Conservation (phyloP, 2,329 filamentous ascomycete genomes). For the Blastomyces gilchristii region DNA sequence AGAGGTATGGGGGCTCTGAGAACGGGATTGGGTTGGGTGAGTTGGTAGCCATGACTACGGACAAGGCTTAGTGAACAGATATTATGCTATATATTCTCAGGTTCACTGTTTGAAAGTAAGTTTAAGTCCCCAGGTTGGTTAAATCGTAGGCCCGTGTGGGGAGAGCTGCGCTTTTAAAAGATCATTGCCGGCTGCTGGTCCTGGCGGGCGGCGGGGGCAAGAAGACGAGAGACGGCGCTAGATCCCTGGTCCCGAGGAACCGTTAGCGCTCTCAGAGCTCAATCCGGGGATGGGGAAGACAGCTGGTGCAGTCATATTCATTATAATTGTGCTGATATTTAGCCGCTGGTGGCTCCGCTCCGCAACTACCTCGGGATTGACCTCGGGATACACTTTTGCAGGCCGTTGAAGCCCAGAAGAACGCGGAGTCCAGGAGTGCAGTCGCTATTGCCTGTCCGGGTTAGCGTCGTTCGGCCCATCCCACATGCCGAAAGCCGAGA, state of each 20-base stretch:
- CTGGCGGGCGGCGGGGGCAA: neutral
- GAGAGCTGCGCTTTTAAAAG: neutral
- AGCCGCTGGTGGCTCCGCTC: neutral
- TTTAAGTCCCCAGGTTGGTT: neutral
- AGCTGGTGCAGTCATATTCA: neutral
- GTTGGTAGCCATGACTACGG: conserved; percentile 22
- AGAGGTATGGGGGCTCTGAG: conserved; percentile 62
- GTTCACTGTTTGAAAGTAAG: neutral
- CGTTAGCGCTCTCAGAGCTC: neutral
- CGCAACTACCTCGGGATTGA: conserved; percentile 1
- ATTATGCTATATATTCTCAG: conserved; percentile 21
- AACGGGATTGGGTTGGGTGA: conserved; percentile 48
- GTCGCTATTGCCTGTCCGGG: neutral
- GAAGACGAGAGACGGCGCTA: neutral
- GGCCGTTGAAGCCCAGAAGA: neutral
- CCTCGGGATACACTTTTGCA: neutral
- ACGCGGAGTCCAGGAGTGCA: neutral
- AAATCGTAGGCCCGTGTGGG: neutral
- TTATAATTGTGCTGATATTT: neutral
- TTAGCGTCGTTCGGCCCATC: neutral
- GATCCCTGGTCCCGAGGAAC: neutral
- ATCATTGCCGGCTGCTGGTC: neutral
- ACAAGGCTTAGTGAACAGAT: conserved; percentile 7
- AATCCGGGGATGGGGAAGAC: neutral
- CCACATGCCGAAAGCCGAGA: neutral